Base-by-base conservation (phyloP, 371 early-diverging fungal genomes). In the Mucor circinelloides region DNA sequence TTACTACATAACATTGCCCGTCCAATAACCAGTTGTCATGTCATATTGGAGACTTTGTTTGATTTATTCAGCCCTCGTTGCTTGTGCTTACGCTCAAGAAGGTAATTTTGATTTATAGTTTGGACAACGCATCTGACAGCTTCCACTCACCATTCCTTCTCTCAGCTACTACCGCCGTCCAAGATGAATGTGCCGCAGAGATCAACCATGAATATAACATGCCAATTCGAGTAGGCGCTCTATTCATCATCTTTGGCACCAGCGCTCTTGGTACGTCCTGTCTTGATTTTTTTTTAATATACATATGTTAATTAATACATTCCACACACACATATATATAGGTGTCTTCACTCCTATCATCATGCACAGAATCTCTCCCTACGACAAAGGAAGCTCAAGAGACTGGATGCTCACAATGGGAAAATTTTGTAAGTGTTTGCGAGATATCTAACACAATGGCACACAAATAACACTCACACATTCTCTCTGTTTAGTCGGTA, bases 401-500 rank as follows among this genome's bases (percentile, higher is more conserved):
- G 71, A 78, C 21, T 80, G 76, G 77, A 28, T 78, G 1, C 58
- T 83, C 9, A 75, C 79, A 7, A 68, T 80, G 63, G 79, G 74
- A 50, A 78, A 79, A 57, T 83, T 83, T 56, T 83, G 83, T 82
- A 78, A 75, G 80, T 75, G 6, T 31, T 21, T 38, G 6, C 8
- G 13, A 62, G 12, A 8, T 50, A 13, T 10, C 36, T 8, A 64
- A 25, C 36, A 30, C 6, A 61, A 61, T 44, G 25, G 17, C 28
- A 38, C 40, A 17, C 15, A 31, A n/a, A 27, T 36, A 68, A 34
- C 52, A 21, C n/a, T n/a, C n/a, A n/a, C n/a, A n/a, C n/a, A 19
- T 7, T 23, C 2, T 31, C 9, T 34, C 6, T 28, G 32, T 32
- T 50, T 56, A 81, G 76, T 93, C 65, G 92, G 93, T 60, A 90